Evolutionary conservation across 2,329 filamentous ascomycete genomes (phyloP).

Genomic region (Microthyrium microscopicum): DNA sequence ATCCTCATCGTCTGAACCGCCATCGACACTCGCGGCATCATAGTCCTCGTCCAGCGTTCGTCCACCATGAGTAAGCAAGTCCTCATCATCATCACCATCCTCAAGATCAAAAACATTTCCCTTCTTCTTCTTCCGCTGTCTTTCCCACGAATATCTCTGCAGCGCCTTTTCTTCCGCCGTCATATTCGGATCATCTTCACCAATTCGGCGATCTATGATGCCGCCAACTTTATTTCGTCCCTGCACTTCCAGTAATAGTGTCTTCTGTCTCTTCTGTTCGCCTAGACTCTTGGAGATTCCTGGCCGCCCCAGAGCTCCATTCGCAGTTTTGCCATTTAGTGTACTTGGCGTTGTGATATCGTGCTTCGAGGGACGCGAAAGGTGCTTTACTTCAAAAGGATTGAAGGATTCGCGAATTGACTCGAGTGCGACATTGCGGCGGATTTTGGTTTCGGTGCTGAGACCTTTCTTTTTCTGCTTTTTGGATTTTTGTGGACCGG

Average conservation of each 20-base stretch:
- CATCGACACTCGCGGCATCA: constrained; percentile 54
- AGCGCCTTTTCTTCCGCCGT: constrained; percentile 83
- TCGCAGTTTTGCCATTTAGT: constrained; percentile 28
- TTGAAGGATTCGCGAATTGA: constrained; percentile 93
- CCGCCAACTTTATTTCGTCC: constrained; percentile 80
- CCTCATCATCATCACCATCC: constrained; percentile 49
- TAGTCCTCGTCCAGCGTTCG: constrained; percentile 63
- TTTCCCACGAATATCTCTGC: constrained; percentile 79
- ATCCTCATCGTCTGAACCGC: constrained; percentile 22
- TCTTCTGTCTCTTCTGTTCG: constrained; percentile 71
- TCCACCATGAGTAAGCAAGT: constrained; percentile 68
- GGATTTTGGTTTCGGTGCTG: constrained; percentile 54
- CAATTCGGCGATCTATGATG: constrained; percentile 82
- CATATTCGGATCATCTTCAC: constrained; percentile 89
- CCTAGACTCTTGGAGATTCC: constrained; percentile 71
- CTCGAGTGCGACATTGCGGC: constrained; percentile 61
- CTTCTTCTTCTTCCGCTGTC: constrained; percentile 62
- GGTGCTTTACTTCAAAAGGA: constrained; percentile 84
- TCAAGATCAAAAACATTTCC: constrained; percentile 77
- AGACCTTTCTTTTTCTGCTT: constrained; percentile 67
- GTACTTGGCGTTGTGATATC: constrained; percentile 57
- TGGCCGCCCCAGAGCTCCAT: constrained; percentile 45
- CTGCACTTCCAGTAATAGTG: constrained; percentile 79
- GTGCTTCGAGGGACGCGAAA: constrained; percentile 64
- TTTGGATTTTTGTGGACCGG: constrained; percentile 84